phyloP scores from a whole-genome alignment of 2,329 filamentous ascomycete genomes.

The Fusarium falciforme region DNA sequence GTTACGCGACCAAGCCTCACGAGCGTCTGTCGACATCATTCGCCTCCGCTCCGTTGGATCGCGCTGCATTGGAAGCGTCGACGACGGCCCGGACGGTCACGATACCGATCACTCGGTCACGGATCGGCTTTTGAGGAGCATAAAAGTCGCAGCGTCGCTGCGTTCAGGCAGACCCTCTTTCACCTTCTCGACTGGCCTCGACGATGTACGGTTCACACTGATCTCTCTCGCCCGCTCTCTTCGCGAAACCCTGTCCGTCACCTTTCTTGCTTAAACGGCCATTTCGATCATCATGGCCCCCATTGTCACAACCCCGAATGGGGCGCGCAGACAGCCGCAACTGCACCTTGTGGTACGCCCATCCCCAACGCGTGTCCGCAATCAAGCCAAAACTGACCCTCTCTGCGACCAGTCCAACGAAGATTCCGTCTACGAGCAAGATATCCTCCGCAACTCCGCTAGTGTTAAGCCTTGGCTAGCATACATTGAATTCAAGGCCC shows the following conservation, averaged over 20 bases:
- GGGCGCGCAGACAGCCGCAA: conserved; percentile 57
- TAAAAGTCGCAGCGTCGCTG: background rate
- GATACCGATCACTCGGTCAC: conserved; percentile 5
- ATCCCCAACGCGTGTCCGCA: background rate
- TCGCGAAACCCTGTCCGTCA: conserved; percentile 1
- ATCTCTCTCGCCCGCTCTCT: conserved; percentile 23
- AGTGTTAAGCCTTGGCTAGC: conserved; percentile 95
- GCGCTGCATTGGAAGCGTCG: background rate
- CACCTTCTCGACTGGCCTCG: conserved; percentile 16
- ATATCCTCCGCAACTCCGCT: conserved; percentile 85
- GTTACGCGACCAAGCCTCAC: conserved; percentile 31
- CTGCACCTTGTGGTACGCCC: conserved; percentile 61
- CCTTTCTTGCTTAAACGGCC: background rate
- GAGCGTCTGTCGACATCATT: background rate
- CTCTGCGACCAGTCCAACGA: conserved; percentile 73
- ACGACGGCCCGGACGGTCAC: background rate
- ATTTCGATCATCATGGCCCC: conserved; percentile 35
- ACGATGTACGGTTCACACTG: conserved; percentile 40
- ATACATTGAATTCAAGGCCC: conserved; percentile 91
- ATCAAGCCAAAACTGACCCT: conserved; percentile 41
- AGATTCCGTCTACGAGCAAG: conserved; percentile 96
- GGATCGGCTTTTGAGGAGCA: background rate
- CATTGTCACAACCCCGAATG: conserved; percentile 43
- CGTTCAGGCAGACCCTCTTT: conserved; percentile 1
- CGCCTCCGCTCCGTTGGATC: background rate